Evolutionary conservation across 176 grass and related monocot species (phyloP).

Genomic region (Avena atlantica): DNA sequence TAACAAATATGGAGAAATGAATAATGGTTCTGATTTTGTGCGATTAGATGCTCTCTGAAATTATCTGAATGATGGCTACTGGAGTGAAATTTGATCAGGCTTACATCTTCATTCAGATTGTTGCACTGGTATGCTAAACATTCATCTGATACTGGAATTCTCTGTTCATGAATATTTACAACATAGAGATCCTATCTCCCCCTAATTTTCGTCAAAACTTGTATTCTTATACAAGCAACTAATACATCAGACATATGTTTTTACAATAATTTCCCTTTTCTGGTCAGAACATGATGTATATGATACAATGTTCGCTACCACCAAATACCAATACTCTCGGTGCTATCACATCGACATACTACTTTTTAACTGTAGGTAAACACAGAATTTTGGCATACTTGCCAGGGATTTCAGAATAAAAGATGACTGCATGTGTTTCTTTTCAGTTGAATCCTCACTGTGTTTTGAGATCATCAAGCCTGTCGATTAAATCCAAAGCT

Average conservation of each 20-base stretch:
- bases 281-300: slow-evolving; percentile 37
- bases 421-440: slow-evolving; percentile 31
- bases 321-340: slow-evolving; percentile 4
- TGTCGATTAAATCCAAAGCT: slow-evolving; percentile 89
- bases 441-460: slow-evolving; percentile 46
- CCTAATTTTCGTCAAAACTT: slow-evolving; percentile 26
- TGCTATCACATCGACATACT: slow-evolving; percentile 14
- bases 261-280: slow-evolving; percentile 28
- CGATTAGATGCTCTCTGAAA: background rate
- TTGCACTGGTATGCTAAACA: background rate
- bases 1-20: slow-evolving; percentile 4
- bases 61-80: background rate
- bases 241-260: slow-evolving; percentile 19
- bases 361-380: slow-evolving; percentile 41
- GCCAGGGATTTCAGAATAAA: slow-evolving; percentile 28
- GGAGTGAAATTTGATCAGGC: background rate
- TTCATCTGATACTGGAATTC: background rate
- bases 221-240: slow-evolving; percentile 51
- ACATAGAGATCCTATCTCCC: background rate
- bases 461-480: slow-evolving; percentile 70
- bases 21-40: background rate
- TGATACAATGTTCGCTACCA: slow-evolving; percentile 45
- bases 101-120: background rate
- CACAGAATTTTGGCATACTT: background rate
- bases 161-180: background rate